A percentile compares a stretch with the other conserved stretches of the same genome.
phyloP scores from a whole-genome alignment of 768 basidiomycete species.

The Boletus reticulatus region DNA sequence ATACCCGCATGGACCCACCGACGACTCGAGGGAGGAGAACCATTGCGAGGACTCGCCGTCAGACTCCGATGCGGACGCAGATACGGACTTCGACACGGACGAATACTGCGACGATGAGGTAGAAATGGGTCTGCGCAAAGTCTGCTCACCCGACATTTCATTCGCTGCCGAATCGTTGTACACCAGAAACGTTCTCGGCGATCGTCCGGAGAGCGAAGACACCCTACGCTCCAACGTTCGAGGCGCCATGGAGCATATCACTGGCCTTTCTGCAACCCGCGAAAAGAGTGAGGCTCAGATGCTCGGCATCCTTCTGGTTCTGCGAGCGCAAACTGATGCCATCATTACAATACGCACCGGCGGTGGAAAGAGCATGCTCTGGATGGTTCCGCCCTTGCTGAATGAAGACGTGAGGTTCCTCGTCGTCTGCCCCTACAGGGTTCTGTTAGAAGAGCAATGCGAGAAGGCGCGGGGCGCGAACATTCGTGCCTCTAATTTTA shows the following conservation, averaged over 20 bases:
- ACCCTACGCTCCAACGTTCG: no score
- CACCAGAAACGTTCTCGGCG: no score
- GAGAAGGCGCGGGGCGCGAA: neutral
- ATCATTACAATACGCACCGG: neutral
- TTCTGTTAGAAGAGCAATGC: neutral
- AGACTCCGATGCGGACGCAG: no score
- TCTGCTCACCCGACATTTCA: accelerated
- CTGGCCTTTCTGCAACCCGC: neutral
- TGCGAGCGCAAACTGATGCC: neutral
- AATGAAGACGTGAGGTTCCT: neutral
- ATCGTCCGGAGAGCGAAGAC: no score
- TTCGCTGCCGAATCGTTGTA: no score
- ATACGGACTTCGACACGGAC: no score
- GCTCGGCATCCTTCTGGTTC: neutral
- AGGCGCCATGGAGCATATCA: no score
- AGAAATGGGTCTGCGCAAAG: no score
- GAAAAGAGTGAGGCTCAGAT: neutral
- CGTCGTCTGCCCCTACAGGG: neutral
- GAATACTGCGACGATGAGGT: no score
- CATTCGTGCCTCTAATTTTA: neutral
- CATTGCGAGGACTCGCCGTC: no score
- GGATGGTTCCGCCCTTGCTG: neutral
- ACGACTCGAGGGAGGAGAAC: no score
- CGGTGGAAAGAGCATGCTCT: neutral
- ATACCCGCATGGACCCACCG: no score